A percentile compares a stretch with the other conserved stretches of the same genome.
These are phyloP conservation scores for Cymbidium sinense DNA, from an alignment of 106 monocot species.

Conservation along the genomic window DNA sequence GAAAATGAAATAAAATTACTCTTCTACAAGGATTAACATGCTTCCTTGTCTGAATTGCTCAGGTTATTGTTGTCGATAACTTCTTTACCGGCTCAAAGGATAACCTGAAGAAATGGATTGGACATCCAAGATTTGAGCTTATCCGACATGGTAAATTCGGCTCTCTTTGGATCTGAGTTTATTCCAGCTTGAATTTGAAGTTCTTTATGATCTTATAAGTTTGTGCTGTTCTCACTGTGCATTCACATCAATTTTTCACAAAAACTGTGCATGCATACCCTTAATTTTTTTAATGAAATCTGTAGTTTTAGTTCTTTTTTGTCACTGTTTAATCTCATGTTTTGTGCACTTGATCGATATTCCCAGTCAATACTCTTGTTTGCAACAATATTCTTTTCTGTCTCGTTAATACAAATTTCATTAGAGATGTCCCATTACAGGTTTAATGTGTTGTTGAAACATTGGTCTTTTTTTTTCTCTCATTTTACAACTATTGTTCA, in stretches of 20 bases:
- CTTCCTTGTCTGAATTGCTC: slow-evolving; percentile 10
- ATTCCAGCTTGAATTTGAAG: not conserved
- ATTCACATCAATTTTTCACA: not conserved
- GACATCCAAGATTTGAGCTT: slow-evolving; percentile 93
- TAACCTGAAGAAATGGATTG: slow-evolving; percentile 90
- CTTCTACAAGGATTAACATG: not conserved
- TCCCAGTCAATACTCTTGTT: not conserved
- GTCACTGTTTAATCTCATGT: too few species aligned
- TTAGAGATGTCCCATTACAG: not conserved
- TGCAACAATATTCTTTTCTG: not conserved
- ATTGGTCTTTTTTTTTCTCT: not conserved
- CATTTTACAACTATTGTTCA: not conserved
- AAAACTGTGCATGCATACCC: not conserved
- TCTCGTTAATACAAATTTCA: not conserved
- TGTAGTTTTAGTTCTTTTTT: not conserved
- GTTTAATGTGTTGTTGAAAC: not conserved
- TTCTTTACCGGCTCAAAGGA: slow-evolving; percentile 93
- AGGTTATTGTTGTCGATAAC: slow-evolving; percentile 90
- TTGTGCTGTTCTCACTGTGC: not conserved
- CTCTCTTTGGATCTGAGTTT: not conserved
- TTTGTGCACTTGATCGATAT: not conserved
- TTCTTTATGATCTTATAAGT: not conserved
- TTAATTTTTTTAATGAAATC: not conserved
- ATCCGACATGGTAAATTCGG: slow-evolving; percentile 78
- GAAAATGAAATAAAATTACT: not conserved